Evolutionary conservation across 805 yeast species (phyloP), one percentile per base, ranked within the genome.

Genomic region (Yamadazyma akitaensis): DNA sequence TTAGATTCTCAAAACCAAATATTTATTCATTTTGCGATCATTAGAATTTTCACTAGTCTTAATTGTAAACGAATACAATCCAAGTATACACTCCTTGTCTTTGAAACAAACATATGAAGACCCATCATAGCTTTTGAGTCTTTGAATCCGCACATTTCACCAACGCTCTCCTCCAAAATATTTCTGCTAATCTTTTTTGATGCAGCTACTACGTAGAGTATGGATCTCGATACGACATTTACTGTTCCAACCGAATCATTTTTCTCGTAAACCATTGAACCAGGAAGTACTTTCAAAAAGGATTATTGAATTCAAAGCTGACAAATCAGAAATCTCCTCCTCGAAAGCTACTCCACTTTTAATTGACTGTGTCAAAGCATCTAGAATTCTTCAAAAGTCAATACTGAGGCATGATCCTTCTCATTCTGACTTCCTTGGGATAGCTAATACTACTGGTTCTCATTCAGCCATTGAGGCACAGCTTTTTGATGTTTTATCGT

Each of bases 221-320:
- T 17, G 37, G 17, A 9, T 5, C 19, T 16, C 37, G 14, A 17
- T 33, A 33, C 37, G 37, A 33, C 19, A 7, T 13, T 28, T 37
- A 11, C 46, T 28, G 37, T 17, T 17, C n/a, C 37, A 26, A 5
- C 34, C 47, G 2, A 26, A 40, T 12, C 24, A 36, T 30, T 44
- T 44, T 26, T 40, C 42, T 18, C 39, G 44, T 12, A 14, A 21
- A 5, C 68, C 68, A 7, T 51, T 63, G n/a, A 65, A 60, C 42
- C 57, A 54, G 45, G 66, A 64, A 44, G 59, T 60, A 6, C 61
- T 53, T 40, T 17, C 43, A n/a, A 53, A 51, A 14, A 49, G 67
- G 34, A 32, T 44, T 12, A n/a, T 13, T 28, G 12, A 12, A 12
- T 37, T 37, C 40, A 17, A 30, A 9, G 13, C 38, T 6, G 28